Evolutionary conservation across 352 stramenopile species (phyloP), one percentile per base, ranked within the genome.

Genomic region (Globisporangium paroecandrum): DNA sequence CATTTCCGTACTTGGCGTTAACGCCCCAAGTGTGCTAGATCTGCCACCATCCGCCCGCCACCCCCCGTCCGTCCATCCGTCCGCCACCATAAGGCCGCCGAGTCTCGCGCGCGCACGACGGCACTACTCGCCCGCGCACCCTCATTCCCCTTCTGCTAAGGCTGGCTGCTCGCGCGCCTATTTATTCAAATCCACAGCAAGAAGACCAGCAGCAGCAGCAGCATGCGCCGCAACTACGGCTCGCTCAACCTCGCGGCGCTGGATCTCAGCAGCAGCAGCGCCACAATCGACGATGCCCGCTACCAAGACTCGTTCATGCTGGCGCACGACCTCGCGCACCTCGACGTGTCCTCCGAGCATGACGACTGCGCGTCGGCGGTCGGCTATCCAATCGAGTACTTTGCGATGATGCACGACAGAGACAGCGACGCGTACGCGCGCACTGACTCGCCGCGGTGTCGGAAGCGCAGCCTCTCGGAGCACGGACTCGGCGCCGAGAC

Each of bases 141-240:
- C n/a, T 27, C 60, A n/a, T 22, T 15, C 27, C 25, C 43, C 15
- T 36, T 29, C 56, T 9, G 10, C 7, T 29, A 29, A 27, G 29
- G 13, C 18, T 38, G 32, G 32, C 29, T 1, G 27, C 55, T 46
- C 38, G 38, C 38, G 38, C 43, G 43, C 43, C 64, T 58, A 46
- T 58, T 58, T 65, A 65, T 65, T 65, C 4, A 24, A 36, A 4
- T 7, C 57, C 27, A 34, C 8, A 15, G 29, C 29, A 32, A 32
- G 29, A 32, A 32, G 29, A 32, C 29, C 29, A 53, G 22, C 9
- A 27, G 25, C 3, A 27, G 24, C 66, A 87, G 25, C 3, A 27
- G 24, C 66, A 87, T 87, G 78, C 73, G 78, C 58, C 78, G 78
- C 51, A 87, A 87, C 69, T 87, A 77, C 61, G 78, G 78, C 63